Conservation (phyloP, 495 filamentous ascomycete genomes). For the Xylaria cubensis region DNA sequence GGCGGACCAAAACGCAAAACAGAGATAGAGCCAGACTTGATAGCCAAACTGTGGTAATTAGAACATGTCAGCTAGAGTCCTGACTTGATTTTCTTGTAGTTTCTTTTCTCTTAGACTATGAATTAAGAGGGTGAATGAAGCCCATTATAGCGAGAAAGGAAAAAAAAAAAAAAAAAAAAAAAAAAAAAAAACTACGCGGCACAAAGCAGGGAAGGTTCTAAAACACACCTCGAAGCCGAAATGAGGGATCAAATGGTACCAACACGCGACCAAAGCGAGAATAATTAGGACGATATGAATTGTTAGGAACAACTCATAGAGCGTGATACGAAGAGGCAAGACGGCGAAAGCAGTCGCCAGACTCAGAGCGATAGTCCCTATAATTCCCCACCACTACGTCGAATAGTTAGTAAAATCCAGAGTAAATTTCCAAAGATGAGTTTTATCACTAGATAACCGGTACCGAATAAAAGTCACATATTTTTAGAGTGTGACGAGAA, state of each 20-base stretch:
- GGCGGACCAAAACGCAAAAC: slow-evolving; percentile 52
- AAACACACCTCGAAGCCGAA: slow-evolving; percentile 24
- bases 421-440: background rate
- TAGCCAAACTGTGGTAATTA: slow-evolving; percentile 37
- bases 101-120: background rate
- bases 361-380: slow-evolving; percentile 41
- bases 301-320: slow-evolving; percentile 53
- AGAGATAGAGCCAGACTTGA: slow-evolving; percentile 54
- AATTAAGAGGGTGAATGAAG: background rate
- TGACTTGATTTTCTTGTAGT: background rate
- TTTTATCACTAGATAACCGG: background rate
- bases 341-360: slow-evolving; percentile 27
- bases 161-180: no score
- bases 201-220: background rate
- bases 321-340: slow-evolving; percentile 38
- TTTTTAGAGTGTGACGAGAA: background rate
- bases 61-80: background rate
- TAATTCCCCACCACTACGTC: slow-evolving; percentile 43
- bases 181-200: no score
- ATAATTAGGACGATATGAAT: slow-evolving; percentile 48
- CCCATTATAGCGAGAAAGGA: background rate
- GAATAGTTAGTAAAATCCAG: slow-evolving; percentile 29
- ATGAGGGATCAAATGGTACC: slow-evolving; percentile 46
- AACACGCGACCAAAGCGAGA: slow-evolving; percentile 48
- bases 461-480: background rate